Conservation (phyloP, 1,284 basidiomycete genomes). For the Ceratobasidium papillatum region DNA sequence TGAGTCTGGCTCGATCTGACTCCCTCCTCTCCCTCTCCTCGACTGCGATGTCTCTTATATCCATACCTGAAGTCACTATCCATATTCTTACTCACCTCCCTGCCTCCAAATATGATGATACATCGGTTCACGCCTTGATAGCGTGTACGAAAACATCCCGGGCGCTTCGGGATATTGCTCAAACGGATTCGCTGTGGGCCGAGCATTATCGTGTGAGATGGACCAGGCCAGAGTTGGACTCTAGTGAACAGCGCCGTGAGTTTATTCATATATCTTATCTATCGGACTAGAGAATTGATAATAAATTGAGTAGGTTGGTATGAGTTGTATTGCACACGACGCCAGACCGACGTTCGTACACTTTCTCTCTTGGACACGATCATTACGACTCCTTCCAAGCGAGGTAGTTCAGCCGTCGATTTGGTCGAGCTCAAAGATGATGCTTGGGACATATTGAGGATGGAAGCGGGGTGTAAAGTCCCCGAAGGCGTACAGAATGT, state of each 20-base stretch:
- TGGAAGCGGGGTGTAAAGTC: slow-evolving; percentile 14
- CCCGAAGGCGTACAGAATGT: not conserved
- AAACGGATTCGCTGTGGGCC: slow-evolving; percentile 18
- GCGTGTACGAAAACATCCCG: slow-evolving; percentile 1
- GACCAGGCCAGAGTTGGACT: not conserved
- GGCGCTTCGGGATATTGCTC: not conserved
- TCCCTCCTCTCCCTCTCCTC: not conserved
- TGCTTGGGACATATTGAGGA: not conserved
- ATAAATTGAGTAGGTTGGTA: slow-evolving; percentile 23
- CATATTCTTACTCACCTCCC: not conserved
- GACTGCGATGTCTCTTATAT: not conserved
- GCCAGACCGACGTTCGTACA: not conserved
- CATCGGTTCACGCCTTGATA: slow-evolving; percentile 9
- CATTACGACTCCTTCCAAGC: slow-evolving; percentile 14
- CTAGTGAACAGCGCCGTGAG: not conserved
- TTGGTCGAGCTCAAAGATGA: not conserved
- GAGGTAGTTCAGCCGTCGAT: not conserved
- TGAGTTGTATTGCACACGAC: not conserved
- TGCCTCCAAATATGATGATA: slow-evolving; percentile 7
- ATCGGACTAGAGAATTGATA: not conserved
- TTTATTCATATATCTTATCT: not conserved
- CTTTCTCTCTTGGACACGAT: not conserved
- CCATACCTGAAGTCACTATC: slow-evolving; percentile 18
- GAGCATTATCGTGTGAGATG: slow-evolving; percentile 20
- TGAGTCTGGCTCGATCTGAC: not conserved